Evolutionary conservation across 768 basidiomycete genomes (phyloP), one percentile per base, ranked within the genome.

Genomic region (Hericium erinaceus): DNA sequence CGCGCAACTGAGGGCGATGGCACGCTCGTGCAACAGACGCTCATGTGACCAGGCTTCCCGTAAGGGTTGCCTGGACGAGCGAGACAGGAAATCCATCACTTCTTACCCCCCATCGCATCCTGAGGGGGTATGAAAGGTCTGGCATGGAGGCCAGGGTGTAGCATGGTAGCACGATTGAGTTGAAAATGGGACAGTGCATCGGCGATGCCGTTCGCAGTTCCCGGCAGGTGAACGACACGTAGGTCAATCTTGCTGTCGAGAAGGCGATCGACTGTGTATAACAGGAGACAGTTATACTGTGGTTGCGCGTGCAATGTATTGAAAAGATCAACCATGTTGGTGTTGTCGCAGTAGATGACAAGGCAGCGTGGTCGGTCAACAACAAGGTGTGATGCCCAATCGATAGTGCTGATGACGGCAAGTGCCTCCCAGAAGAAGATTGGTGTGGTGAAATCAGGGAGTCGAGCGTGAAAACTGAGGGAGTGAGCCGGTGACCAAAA

Each of bases 21-120:
- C 60, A 10, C 70, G 66, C 58, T 71, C 69, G 15, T 61, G 68
- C 0, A 67, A 12, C 2, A 77, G 65, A 6, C 62, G 61, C 37
- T 77, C 70, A 0, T 52, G n/a, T 0, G 72, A 57, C 77, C 77
- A 78, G 28, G 72, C 64, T 33, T 52, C 57, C 49, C 71, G 55
- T 0, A 15, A 0, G 4, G 24, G 24, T 24, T 24, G 24, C 24
- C 24, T 24, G 24, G 24, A 2, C 0, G 74, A 16, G 3, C 33
- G 12, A 2, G 39, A 39, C 0, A 9, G 18, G 5, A 22, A 22
- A 26, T 58, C 68, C 66, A 69, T 66, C 55, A 26, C 55, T 48
- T 12, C 10, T 26, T 38, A 52, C 40, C 69, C 71, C 67, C 68
- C 66, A 64, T 56, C 64, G 60, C 41, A 13, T 52, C 52, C 12